A percentile compares a stretch with the other conserved stretches of the same genome.
Conservation (phyloP, 176 grass and related monocot species). For the Raddia guianensis region DNA sequence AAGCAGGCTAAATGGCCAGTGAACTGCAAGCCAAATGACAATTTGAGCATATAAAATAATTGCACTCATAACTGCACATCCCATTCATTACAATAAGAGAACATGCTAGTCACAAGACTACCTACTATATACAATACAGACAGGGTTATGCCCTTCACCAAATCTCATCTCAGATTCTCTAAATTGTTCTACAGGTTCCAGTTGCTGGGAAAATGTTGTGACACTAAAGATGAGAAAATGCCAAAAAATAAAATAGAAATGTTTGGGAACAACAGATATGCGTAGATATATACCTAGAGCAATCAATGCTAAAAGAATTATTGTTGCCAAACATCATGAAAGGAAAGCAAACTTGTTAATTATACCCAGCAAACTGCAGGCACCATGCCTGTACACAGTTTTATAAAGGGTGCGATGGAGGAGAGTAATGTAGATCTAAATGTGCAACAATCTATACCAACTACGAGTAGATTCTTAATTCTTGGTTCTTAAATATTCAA, state of each 20-base stretch:
- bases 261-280: neutral
- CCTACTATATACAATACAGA: conserved; percentile 44
- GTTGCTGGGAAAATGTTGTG: neutral
- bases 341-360: neutral
- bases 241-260: neutral
- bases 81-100: conserved; percentile 42
- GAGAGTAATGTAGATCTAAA: neutral
- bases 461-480: neutral
- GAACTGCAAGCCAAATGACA: conserved; percentile 47
- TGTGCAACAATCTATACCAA: neutral
- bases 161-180: conserved; percentile 38
- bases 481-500: neutral
- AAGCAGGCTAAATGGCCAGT: conserved; percentile 34
- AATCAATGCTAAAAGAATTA: neutral
- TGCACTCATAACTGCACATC: conserved; percentile 35
- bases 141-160: conserved; percentile 15
- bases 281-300: neutral
- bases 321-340: conserved; percentile 18
- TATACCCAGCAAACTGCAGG: neutral
- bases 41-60: conserved; percentile 49
- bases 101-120: conserved; percentile 56
- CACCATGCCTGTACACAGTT: neutral
- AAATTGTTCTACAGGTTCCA: neutral
- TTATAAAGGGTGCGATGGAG: neutral
- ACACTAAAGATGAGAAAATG: neutral